phyloP scores from a whole-genome alignment of 139 green algal species.

The Protoeuglena noctilucae region DNA sequence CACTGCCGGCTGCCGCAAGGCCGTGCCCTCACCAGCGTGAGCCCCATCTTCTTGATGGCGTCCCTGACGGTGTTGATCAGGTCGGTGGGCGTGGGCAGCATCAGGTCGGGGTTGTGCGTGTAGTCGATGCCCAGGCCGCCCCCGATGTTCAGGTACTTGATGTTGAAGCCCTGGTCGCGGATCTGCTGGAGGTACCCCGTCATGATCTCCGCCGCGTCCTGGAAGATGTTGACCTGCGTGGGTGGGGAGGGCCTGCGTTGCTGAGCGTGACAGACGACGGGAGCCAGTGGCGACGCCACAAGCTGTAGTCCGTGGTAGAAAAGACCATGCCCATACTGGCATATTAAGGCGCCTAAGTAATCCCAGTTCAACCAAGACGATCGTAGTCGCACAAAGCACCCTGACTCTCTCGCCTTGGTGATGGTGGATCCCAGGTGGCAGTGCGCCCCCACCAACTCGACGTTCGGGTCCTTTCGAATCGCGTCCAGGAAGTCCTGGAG shows the following conservation, averaged over 20 bases:
- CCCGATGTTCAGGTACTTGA: conserved; percentile 91
- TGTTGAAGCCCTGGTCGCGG: conserved; percentile 71
- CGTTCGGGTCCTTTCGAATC: conserved; percentile 49
- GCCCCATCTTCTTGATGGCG: conserved; percentile 46
- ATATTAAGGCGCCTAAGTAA: too few relatives aligned
- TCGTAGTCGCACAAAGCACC: too few relatives aligned
- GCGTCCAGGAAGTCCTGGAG: conserved; percentile 74
- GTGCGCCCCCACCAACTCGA: conserved; percentile 86
- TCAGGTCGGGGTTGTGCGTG: conserved; percentile 26
- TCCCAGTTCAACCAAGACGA: too few relatives aligned
- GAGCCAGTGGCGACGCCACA: too few relatives aligned
- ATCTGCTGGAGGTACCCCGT: conserved; percentile 78
- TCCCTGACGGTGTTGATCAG: conserved; percentile 79
- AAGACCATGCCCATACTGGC: too few relatives aligned
- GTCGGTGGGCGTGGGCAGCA: conserved; percentile 74
- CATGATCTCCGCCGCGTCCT: conserved; percentile 84
- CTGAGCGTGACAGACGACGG: too few relatives aligned
- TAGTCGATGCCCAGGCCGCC: conserved; percentile 94
- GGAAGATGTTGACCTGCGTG: conserved; percentile 81
- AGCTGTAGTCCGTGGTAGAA: too few relatives aligned
- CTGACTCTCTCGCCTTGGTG: too few relatives aligned
- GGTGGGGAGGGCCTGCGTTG: not conserved
- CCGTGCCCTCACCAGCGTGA: too few relatives aligned
- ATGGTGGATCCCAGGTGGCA: conserved; percentile 92
- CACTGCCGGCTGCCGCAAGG: too few relatives aligned